Base-by-base conservation (phyloP, 495 filamentous ascomycete genomes). In the Apodospora peruviana region DNA sequence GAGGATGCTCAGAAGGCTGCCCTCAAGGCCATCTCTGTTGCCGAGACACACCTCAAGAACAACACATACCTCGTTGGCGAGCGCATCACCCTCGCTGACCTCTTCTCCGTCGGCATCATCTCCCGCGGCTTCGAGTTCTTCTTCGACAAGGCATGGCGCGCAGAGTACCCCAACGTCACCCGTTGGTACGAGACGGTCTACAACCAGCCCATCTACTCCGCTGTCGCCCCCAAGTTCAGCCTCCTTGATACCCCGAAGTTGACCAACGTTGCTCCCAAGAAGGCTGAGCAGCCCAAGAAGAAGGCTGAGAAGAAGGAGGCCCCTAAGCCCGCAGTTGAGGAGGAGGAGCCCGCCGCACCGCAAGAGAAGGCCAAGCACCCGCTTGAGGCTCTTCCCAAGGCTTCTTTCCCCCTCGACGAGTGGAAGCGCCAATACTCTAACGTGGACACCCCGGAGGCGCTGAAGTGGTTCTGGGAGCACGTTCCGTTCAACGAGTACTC, bases 381-480 rank as follows among this genome's bases (percentile, higher is more conserved):
- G 51, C 79, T 95, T 53, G 93, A 95, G 71, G 77, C 81, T 57
- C 85, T 97, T 32, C 83, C 83, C 52, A 85, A 81, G 68, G 79
- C 94, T 38, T 84, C 82, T 42, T 74, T 97, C 61, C 74, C 81
- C 53, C 80, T 97, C 46, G 93, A 99, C 63, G 93, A 99, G 65
- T 95, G 85, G 88, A 99, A 99, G 85, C 89, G 91, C 60, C 83
- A 87, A 69, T 99, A 96, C 85, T 97, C 94, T 61, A 99, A 99
- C 82, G 77, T 86, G 55, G 91, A 97, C 40, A 91, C 88, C 48
- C 88, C 86, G 38, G 83, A 74, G 36, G 88, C 91, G 57, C 71
- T 97, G 56, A 90, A 91, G 64, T 99, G 91, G 88, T 97, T 99
- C 82, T 99, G 91, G 91, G 81, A 96, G 76, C 85, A 95, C 64